These are phyloP conservation scores for Monilinia laxa DNA, from an alignment of 2,329 filamentous ascomycete genomes.

Conservation along the genomic window DNA sequence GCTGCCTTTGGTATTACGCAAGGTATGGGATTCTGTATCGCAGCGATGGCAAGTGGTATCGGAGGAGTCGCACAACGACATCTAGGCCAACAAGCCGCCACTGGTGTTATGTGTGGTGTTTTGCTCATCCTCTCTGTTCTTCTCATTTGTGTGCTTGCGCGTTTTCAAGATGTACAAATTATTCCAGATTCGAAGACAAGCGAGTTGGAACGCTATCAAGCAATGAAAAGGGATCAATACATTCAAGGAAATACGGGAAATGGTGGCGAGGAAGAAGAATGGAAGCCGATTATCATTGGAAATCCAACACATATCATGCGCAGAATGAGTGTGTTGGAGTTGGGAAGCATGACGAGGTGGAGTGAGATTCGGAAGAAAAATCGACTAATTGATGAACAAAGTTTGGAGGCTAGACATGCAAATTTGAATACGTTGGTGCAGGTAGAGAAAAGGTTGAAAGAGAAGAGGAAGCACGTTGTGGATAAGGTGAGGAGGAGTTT, in stretches of 20 bases:
- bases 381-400: slow-evolving; percentile 51
- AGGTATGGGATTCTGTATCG: slow-evolving; percentile 65
- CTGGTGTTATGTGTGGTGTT: slow-evolving; percentile 66
- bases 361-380: slow-evolving; percentile 68
- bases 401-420: slow-evolving; percentile 38
- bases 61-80: slow-evolving; percentile 66
- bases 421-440: slow-evolving; percentile 35
- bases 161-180: slow-evolving; percentile 66
- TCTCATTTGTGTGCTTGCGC: slow-evolving; percentile 60
- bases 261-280: slow-evolving; percentile 48
- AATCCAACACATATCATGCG: slow-evolving; percentile 68
- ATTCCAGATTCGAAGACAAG: slow-evolving; percentile 60
- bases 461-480: slow-evolving; percentile 31
- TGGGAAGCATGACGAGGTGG: slow-evolving; percentile 68
- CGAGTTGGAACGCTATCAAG: slow-evolving; percentile 54
- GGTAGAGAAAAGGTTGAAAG: slow-evolving; percentile 31
- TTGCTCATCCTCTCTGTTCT: slow-evolving; percentile 63
- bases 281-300: slow-evolving; percentile 69
- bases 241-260: slow-evolving; percentile 38
- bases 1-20: slow-evolving; percentile 72
- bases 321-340: slow-evolving; percentile 69
- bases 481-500: slow-evolving; percentile 30
- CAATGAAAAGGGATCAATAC: slow-evolving; percentile 44
- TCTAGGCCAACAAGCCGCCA: slow-evolving; percentile 66
- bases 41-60: slow-evolving; percentile 65